Percentiles rank a stretch among this genome's conserved stretches.
These are phyloP conservation scores for Aureobasidium pullulans DNA, from an alignment of 2,329 filamentous ascomycete genomes.

Conservation along the genomic window DNA sequence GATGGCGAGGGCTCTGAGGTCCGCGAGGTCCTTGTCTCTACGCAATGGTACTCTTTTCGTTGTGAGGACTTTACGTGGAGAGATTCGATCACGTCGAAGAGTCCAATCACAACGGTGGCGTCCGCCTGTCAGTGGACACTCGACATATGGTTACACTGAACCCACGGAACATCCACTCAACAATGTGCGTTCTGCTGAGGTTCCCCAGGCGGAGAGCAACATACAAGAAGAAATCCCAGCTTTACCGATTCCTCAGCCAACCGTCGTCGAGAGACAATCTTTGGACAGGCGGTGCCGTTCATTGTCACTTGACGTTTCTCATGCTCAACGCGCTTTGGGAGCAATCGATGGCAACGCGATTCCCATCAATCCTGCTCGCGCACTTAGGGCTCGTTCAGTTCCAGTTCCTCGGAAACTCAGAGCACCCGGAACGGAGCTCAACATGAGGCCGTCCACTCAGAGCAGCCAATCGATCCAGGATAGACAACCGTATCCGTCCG, in stretches of 20 bases:
- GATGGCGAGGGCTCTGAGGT: neutral
- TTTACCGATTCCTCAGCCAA: neutral
- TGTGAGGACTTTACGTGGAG: neutral
- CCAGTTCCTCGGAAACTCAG: conserved; percentile 10
- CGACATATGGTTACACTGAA: conserved; percentile 18
- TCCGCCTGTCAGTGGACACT: conserved; percentile 27
- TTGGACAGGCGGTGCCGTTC: neutral
- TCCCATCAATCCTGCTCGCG: conserved; percentile 19
- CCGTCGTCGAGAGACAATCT: neutral
- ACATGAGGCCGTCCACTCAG: neutral
- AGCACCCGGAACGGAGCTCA: neutral
- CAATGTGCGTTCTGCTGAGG: conserved; percentile 12
- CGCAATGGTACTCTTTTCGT: neutral
- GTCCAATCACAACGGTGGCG: conserved; percentile 19
- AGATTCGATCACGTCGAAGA: neutral
- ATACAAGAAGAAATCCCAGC: neutral
- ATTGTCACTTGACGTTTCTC: conserved; percentile 14
- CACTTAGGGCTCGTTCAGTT: conserved; percentile 16
- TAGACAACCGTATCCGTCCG: conserved; percentile 1
- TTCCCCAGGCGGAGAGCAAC: neutral
- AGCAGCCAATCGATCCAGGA: neutral
- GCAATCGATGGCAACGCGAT: conserved; percentile 19
- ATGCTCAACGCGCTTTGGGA: conserved; percentile 18
- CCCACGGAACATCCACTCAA: conserved; percentile 23
- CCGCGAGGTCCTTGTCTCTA: neutral